Evolutionary conservation across 2,329 filamentous ascomycete genomes (phyloP), one percentile per base, ranked within the genome.

Genomic region (Fusarium burgessii): DNA sequence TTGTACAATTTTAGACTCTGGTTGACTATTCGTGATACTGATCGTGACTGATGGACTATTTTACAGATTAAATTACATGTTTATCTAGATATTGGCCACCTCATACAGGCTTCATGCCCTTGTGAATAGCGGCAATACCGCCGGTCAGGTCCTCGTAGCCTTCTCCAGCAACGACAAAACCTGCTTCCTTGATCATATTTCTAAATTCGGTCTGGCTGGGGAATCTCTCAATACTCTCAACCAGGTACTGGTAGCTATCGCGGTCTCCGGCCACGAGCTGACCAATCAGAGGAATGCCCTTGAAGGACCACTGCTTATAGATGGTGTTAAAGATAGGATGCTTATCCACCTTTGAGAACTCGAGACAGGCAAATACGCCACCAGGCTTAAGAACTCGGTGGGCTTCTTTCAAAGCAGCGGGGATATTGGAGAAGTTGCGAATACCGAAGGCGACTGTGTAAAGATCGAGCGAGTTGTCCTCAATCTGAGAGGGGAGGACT

Each of bases 391-490:
- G 86, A 4, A 98, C 94, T 10, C 96, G 90, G 82, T 91, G 91
- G 0, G 96, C 96, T 79, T 98, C 95, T 38, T 86, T 84, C 62
- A 99, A 83, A 0, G 95, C 97, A 1, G 88, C 88, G 50, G 93
- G 91, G 78, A 98, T 97, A 83, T 97, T 91, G 59, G 93, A 96
- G 83, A 99, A 99, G 83, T 99, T 99, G 55, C 96, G 89, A 79
- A 99, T 98, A 35, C 96, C 96, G 78, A 99, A 99, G 0, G 95
- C 94, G 6, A 99, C 96, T 1, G 96, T 99, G 84, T 99, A 99
- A 8, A 99, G 87, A 80, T 99, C 96, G 59, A 98, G 86, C n/a
- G 88, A 92, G 77, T 87, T 86, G 75, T 89, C 85, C 5, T 91
- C 86, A 59, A 98, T 88, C 20, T 82, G 81, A 4, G 83, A 75